phyloP scores from a whole-genome alignment of 306 rosid species.

The Fragaria ananassa region DNA sequence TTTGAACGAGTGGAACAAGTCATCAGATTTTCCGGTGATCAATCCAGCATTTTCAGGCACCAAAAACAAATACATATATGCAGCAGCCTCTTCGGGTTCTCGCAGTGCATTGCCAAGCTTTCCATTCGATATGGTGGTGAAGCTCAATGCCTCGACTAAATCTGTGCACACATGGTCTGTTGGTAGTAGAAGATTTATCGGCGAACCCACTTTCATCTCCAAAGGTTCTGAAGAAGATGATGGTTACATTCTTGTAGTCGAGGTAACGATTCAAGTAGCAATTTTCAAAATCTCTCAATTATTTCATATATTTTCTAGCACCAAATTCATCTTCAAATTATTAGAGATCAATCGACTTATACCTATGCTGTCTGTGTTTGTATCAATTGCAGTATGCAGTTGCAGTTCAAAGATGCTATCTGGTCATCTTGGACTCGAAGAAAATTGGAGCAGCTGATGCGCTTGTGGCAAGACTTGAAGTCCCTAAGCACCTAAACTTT shows the following conservation, averaged over 20 bases:
- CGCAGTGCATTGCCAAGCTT: constrained; percentile 70
- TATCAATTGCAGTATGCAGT: constrained; percentile 70
- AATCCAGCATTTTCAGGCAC: constrained; percentile 66
- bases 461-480: constrained; percentile 68
- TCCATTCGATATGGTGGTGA: constrained; percentile 71
- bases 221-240: constrained; percentile 62
- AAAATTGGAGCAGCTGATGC: constrained; percentile 63
- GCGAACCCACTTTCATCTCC: constrained; percentile 79
- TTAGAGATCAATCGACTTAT: background rate
- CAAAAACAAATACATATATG: constrained; percentile 55
- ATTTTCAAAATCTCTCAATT: background rate
- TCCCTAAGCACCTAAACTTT: constrained; percentile 73
- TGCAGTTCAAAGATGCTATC: constrained; percentile 69
- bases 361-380: background rate
- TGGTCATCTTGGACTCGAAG: constrained; percentile 56
- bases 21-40: constrained; percentile 74
- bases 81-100: constrained; percentile 72
- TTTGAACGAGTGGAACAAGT: constrained; percentile 49
- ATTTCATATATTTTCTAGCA: background rate
- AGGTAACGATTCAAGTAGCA: constrained; percentile 38
- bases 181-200: constrained; percentile 66
- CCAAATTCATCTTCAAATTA: background rate
- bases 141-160: constrained; percentile 38
- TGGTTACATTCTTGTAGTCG: constrained; percentile 83
- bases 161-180: constrained; percentile 64